Percentiles rank a stretch among this genome's conserved stretches.
These are phyloP conservation scores for Neoboletus subvelutipes DNA, from an alignment of 768 basidiomycete genomes.

Conservation along the genomic window DNA sequence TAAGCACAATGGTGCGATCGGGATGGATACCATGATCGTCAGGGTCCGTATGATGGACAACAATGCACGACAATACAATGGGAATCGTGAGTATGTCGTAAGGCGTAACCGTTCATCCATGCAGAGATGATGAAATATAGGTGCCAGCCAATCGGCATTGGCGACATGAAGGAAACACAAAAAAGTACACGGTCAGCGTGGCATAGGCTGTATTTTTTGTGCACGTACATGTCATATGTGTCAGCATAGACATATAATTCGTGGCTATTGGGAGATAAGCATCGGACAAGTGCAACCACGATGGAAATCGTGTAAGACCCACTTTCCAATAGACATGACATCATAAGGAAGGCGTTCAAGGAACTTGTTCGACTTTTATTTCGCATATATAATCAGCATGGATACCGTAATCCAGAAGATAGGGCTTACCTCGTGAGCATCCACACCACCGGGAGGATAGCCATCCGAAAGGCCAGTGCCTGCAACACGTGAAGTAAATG, in stretches of 20 bases:
- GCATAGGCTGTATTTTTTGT: background rate
- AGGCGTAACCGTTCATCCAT: background rate
- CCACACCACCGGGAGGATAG: slow-evolving; percentile 64
- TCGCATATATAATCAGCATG: background rate
- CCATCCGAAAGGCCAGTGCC: slow-evolving; percentile 81
- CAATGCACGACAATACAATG: background rate
- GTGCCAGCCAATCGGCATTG: background rate
- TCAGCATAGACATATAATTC: slow-evolving; percentile 76
- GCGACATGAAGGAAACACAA: background rate
- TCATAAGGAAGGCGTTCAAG: slow-evolving; percentile 76
- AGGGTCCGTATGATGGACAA: background rate
- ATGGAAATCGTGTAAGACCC: slow-evolving; percentile 24
- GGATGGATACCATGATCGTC: slow-evolving; percentile 5
- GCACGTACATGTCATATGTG: slow-evolving; percentile 60
- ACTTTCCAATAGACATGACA: slow-evolving; percentile 83
- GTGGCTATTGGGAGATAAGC: slow-evolving; percentile 47
- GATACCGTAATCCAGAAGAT: background rate
- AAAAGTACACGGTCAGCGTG: slow-evolving; percentile 5
- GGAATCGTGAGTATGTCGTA: background rate
- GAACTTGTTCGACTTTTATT: slow-evolving; percentile 71
- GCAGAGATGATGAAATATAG: background rate
- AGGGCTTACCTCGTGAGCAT: slow-evolving; percentile 64
- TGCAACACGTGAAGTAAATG: slow-evolving; percentile 24
- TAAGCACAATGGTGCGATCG: background rate
- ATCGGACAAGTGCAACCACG: background rate